Evolutionary conservation across 176 grass and related monocot genomes (phyloP), one percentile per base, ranked within the genome.

Genomic region (Eleusine coracana): DNA sequence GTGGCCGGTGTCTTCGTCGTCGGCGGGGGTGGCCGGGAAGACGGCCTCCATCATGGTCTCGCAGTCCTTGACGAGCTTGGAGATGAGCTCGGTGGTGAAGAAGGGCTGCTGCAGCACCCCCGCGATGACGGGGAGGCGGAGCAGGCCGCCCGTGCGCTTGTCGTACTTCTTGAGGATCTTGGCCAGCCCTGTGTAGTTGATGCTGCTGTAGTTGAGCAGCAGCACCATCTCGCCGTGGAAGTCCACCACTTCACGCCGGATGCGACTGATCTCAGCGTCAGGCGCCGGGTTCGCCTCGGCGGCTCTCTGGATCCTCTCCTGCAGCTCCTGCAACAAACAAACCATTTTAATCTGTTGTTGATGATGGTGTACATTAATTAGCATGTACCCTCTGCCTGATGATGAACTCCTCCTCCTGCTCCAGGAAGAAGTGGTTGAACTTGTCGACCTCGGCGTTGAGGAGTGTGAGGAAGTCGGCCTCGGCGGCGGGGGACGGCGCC

Each of bases 161-260:
- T 97, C 95, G 81, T 94, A 91, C 84, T 97, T 97, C 86, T 97
- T 97, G 56, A 97, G 86, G 58, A 97, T 97, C 79, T 97, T 97
- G 31, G 87, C 95, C 20, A 97, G 73, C 0, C 95, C 93, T 50
- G 87, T 92, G 71, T 92, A 95, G 59, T 95, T 95, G 81, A 95
- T 74, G 93, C 79, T 88, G 88, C 93, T 95, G 82, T 95, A 95
- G 81, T 95, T 95, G 68, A 90, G 84, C 6, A 95, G 90, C 38
- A 95, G 86, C 51, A 95, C 93, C 93, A 95, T 95, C 88, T 95
- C 93, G 59, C 93, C 93, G 69, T 95, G 93, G 49, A 90, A 90
- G 85, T 95, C 84, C 39, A 95, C 93, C 9, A 95, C 88, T 73
- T 95, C 93, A 50, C 86, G 85, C 68, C 73, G 42, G 78, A 92